phyloP scores from a whole-genome alignment of 805 yeast species.

The Sugiyamaella boreocaroliniensis region DNA sequence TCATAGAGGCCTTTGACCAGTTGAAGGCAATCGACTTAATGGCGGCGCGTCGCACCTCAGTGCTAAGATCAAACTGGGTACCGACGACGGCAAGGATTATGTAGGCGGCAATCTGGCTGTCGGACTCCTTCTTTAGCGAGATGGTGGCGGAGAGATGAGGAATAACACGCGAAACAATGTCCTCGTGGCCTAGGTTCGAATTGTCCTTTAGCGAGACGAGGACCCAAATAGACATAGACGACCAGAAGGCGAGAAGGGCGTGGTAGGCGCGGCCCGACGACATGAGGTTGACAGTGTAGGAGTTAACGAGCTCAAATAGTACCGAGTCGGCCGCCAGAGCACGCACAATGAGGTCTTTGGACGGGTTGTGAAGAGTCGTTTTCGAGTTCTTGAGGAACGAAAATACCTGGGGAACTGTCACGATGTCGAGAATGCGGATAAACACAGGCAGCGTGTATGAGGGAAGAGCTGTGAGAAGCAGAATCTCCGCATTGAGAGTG shows the following conservation, averaged over 20 bases:
- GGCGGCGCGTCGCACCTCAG: slow-evolving; percentile 51
- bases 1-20: slow-evolving; percentile 32
- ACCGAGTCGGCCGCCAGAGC: slow-evolving; percentile 60
- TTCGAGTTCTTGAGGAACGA: slow-evolving; percentile 65
- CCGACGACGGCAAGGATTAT: slow-evolving; percentile 73
- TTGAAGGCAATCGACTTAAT: slow-evolving; percentile 49
- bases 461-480: slow-evolving; percentile 72
- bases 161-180: slow-evolving; percentile 31
- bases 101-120: slow-evolving; percentile 76
- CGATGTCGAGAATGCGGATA: slow-evolving; percentile 64
- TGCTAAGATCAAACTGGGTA: slow-evolving; percentile 59
- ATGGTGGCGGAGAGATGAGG: slow-evolving; percentile 31
- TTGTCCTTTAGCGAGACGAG: slow-evolving; percentile 53
- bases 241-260: slow-evolving; percentile 69
- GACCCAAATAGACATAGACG: slow-evolving; percentile 62
- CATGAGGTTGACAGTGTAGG: slow-evolving; percentile 45
- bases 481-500: slow-evolving; percentile 65
- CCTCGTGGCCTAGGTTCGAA: slow-evolving; percentile 28
- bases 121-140: slow-evolving; percentile 32
- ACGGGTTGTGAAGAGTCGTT: slow-evolving; percentile 55
- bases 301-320: slow-evolving; percentile 59
- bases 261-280: slow-evolving; percentile 54
- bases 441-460: slow-evolving; percentile 71
- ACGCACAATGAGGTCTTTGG: slow-evolving; percentile 62
- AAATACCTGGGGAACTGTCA: slow-evolving; percentile 77